A percentile compares a stretch with the other conserved stretches of the same genome.
Conservation (phyloP, 2,329 filamentous ascomycete genomes). For the Colletotrichum musicola region DNA sequence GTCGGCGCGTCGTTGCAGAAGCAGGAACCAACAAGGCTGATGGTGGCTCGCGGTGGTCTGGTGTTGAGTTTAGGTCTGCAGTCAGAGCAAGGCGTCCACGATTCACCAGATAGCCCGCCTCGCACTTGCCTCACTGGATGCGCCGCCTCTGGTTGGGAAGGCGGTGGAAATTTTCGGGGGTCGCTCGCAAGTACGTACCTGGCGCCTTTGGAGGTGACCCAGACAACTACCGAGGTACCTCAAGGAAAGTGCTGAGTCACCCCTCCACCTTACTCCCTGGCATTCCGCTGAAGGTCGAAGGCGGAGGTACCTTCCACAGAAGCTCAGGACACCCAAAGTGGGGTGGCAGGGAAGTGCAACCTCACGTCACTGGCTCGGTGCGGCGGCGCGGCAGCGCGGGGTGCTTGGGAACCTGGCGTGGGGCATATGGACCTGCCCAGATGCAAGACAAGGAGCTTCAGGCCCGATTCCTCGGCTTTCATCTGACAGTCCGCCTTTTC, state of each 20-base stretch:
- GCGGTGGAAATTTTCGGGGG: slow-evolving; percentile 35
- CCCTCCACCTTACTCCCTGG: too few relatives aligned
- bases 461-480: slow-evolving; percentile 38
- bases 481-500: slow-evolving; percentile 37
- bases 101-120: slow-evolving; percentile 12
- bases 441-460: slow-evolving; percentile 39
- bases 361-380: slow-evolving; percentile 18
- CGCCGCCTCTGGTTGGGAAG: slow-evolving; percentile 26
- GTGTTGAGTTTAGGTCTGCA: slow-evolving; percentile 7
- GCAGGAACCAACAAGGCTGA: not conserved
- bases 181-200: slow-evolving; percentile 31
- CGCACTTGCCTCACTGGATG: slow-evolving; percentile 27
- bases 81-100: slow-evolving; percentile 16
- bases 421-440: slow-evolving; percentile 36
- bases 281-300: too few relatives aligned
- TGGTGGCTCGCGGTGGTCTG: not conserved
- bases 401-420: slow-evolving; percentile 37
- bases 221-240: too few relatives aligned
- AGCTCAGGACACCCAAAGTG: slow-evolving; percentile 20
- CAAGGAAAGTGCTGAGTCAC: too few relatives aligned
- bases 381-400: slow-evolving; percentile 27
- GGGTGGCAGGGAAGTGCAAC: slow-evolving; percentile 12
- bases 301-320: slow-evolving; percentile 10
- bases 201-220: not conserved
- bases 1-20: slow-evolving; percentile 1